Conservation (phyloP, 2,329 filamentous ascomycete species). For the Penicillium freii region DNA sequence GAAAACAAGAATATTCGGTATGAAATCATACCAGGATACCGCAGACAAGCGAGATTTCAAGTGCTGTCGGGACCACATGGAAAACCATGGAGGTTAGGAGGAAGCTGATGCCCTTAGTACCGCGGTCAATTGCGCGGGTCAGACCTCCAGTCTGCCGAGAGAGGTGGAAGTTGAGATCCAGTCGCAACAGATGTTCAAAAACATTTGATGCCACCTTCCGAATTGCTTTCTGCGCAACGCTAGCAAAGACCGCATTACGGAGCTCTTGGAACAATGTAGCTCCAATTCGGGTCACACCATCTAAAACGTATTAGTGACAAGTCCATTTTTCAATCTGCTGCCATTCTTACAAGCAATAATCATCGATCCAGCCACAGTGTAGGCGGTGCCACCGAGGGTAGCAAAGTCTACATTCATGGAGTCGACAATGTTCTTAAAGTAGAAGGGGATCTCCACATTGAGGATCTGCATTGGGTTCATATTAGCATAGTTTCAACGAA, state of each 20-base stretch:
- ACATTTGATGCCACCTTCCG: slow-evolving; percentile 86
- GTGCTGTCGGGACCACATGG: slow-evolving; percentile 85
- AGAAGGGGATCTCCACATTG: slow-evolving; percentile 97
- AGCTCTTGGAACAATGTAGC: slow-evolving; percentile 89
- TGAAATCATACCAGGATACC: slow-evolving; percentile 67
- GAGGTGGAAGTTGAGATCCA: slow-evolving; percentile 92
- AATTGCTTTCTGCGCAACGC: slow-evolving; percentile 95
- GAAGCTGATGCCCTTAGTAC: slow-evolving; percentile 98
- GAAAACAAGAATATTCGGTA: neutral
- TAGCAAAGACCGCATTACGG: slow-evolving; percentile 94
- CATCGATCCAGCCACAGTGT: slow-evolving; percentile 85
- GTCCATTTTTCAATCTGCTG: neutral
- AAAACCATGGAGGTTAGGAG: slow-evolving; percentile 97
- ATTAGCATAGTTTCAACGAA: slow-evolving; percentile 14
- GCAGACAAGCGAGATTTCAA: slow-evolving; percentile 94
- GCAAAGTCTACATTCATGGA: slow-evolving; percentile 94
- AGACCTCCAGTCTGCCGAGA: slow-evolving; percentile 91
- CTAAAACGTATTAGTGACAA: slow-evolving; percentile 33
- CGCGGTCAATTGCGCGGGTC: slow-evolving; percentile 90
- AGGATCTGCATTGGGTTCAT: slow-evolving; percentile 55
- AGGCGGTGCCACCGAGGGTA: slow-evolving; percentile 82
- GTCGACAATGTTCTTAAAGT: slow-evolving; percentile 98
- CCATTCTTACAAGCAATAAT: slow-evolving; percentile 72
- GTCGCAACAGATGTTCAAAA: slow-evolving; percentile 80
- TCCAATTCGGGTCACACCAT: slow-evolving; percentile 83